Base-by-base conservation (phyloP, 2,329 filamentous ascomycete genomes). In the Cordyceps cicadae region DNA sequence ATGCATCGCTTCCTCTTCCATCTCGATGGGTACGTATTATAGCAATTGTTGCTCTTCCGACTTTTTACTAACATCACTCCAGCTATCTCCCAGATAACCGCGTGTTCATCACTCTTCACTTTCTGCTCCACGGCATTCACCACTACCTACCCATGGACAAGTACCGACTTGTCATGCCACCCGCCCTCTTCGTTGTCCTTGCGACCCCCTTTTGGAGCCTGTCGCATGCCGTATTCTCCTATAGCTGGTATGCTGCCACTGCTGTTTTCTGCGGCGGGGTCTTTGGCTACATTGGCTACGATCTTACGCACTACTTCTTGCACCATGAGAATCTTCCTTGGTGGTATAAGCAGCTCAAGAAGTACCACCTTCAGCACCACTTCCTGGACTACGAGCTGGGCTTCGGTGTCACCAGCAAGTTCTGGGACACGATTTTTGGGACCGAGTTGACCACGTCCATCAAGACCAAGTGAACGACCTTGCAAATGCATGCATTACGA, bases 131-230 rank as follows among this genome's bases (percentile, higher is more conserved):
- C 69, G 94, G 94, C 64, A 90, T 99, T 64, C 94, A 99, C 71
- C 94, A 99, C 75, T 99, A 97, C 75, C 83, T 99, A 5, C 94
- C 94, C n/a, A 97, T 99, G 94, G 94, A 99, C 77, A 93, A 88
- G 71, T 93, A 96, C 69, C 87, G 94, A 63, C 87, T 99, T 11
- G 94, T 99, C 65, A 97, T 99, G 94, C 94, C 94, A 1, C 94
- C 94, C 0, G 84, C 90, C 0, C 80, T 99, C 3, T 97, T 99
- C 71, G 64, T 93, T 26, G 81, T 84, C 14, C 86, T 99, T 21
- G 93, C 93, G 6, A 81, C 83, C 0, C 94, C 94, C 0, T 97
- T 97, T 79, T 99, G 90, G 88, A 90, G 90, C 73, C 79, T 99
- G 55, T 90, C 94, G 0, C 93, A 97, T 67, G 67, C 80, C 2